Evolutionary conservation across 768 basidiomycete genomes (phyloP), one percentile per base, ranked within the genome.

Genomic region (Naganishia kalamii): DNA sequence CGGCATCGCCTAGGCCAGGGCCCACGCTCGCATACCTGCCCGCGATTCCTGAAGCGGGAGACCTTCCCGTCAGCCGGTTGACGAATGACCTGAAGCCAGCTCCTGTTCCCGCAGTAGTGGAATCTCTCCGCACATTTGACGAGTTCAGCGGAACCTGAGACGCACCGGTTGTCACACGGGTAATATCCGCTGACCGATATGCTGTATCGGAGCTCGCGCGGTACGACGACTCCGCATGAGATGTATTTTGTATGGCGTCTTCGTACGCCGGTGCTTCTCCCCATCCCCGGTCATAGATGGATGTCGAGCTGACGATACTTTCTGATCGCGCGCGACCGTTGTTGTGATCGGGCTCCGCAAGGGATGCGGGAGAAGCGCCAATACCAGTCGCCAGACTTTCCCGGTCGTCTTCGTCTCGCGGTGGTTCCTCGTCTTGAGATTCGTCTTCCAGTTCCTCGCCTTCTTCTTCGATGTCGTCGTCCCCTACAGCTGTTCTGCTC

Each of bases 251-350:
- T 6, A 50, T 51, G 17, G 60, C 66, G 19, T 49, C 60, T 29
- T 67, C 61, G 29, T 67, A 67, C 17, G 40, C 32, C 11, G 66
- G 66, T 3, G 48, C 59, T 27, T 67, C 66, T 4, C 49, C 60
- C 61, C 60, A 67, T 37, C 64, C 64, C 49, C 64, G 46, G n/a
- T 59, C 51, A 17, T 50, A 41, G 25, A 57, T 64, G 15, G 63
- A 64, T 8, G 50, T 43, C 21, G 52, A 52, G 29, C 41, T 51
- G 32, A 47, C 43, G 21, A 48, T 48, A 29, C 46, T 46, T 32
- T 19, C 60, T 29, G 43, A 61, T 29, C 60, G 25, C 19, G 44
- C 60, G 3, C 60, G 60, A 32, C 43, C 6, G 12, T 29, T 32
- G 33, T 12, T n/a, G 35, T 25, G 13, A 23, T 13, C 43, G n/a